phyloP scores from a whole-genome alignment of 177 flowering plant genomes.

The Vitis hybrid region DNA sequence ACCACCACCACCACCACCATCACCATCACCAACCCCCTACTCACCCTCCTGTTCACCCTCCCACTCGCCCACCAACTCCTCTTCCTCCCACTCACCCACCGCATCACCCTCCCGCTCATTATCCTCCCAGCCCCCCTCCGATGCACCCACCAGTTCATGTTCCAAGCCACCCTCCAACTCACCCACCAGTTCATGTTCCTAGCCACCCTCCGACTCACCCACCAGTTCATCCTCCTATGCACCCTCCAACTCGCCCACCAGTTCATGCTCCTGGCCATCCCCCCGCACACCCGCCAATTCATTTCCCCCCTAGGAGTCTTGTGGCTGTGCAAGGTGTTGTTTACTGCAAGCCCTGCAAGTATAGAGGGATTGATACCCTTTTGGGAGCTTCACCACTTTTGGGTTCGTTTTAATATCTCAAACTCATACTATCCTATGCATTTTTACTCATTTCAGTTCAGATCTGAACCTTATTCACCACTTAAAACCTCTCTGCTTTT shows the following conservation, averaged over 20 bases:
- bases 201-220: constrained; percentile 6
- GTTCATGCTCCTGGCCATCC: constrained; percentile 17
- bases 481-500: too few relatives aligned
- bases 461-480: too few relatives aligned
- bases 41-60: constrained; percentile 14
- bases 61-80: constrained; percentile 8
- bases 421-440: not conserved
- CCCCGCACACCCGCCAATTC: constrained; percentile 18
- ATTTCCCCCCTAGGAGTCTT: constrained; percentile 28
- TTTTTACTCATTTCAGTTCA: too few relatives aligned
- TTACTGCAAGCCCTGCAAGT: constrained; percentile 78
- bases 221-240: not conserved
- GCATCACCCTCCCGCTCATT: not conserved
- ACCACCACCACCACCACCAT: constrained; percentile 10
- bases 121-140: constrained; percentile 1
- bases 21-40: constrained; percentile 3
- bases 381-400: constrained; percentile 51
- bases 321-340: constrained; percentile 77
- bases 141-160: constrained; percentile 13
- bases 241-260: too few relatives aligned
- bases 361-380: constrained; percentile 45
- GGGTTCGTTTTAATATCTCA: constrained; percentile 32
- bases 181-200: not conserved
- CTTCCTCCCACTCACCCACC: constrained; percentile 3
- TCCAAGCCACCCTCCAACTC: not conserved